phyloP scores from a whole-genome alignment of 2,329 filamentous ascomycete species.

The Monilinia vaccinii-corymbosi region DNA sequence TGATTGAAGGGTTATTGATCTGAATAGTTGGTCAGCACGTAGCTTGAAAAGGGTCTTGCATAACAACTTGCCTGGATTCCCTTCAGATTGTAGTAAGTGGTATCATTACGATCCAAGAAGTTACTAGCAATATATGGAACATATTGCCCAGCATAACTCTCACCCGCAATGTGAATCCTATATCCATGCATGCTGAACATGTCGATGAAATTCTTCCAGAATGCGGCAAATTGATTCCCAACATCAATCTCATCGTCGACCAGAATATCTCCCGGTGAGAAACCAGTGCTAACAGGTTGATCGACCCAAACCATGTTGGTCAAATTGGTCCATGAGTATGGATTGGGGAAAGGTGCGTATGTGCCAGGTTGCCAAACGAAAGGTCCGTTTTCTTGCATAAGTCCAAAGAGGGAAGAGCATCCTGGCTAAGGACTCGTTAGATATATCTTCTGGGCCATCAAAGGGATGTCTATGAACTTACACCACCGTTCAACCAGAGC shows the following conservation, averaged over 20 bases:
- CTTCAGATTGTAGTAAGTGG: constrained; percentile 48
- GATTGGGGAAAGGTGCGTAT: constrained; percentile 22
- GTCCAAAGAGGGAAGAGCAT: constrained; percentile 87
- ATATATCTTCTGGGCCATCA: background rate
- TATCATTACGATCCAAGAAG: constrained; percentile 41
- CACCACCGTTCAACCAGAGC: constrained; percentile 84
- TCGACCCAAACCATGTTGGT: constrained; percentile 27
- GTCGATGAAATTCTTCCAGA: constrained; percentile 54
- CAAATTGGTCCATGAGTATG: constrained; percentile 25
- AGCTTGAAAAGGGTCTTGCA: background rate
- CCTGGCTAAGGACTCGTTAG: constrained; percentile 40
- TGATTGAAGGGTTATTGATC: constrained; percentile 50
- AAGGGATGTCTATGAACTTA: constrained; percentile 29
- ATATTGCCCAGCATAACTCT: constrained; percentile 48
- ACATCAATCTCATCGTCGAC: constrained; percentile 44
- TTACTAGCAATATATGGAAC: constrained; percentile 40
- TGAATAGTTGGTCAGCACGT: background rate
- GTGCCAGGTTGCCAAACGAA: constrained; percentile 26
- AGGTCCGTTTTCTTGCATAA: constrained; percentile 51
- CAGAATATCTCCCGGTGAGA: constrained; percentile 43
- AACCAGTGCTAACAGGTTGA: constrained; percentile 35
- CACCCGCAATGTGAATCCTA: constrained; percentile 56
- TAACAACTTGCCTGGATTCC: constrained; percentile 36
- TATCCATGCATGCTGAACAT: constrained; percentile 45
- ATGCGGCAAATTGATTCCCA: constrained; percentile 48